Percentiles rank a stretch among this genome's conserved stretches.
phyloP scores from a whole-genome alignment of 2,329 filamentous ascomycete genomes.

The Colletotrichum liriopes region DNA sequence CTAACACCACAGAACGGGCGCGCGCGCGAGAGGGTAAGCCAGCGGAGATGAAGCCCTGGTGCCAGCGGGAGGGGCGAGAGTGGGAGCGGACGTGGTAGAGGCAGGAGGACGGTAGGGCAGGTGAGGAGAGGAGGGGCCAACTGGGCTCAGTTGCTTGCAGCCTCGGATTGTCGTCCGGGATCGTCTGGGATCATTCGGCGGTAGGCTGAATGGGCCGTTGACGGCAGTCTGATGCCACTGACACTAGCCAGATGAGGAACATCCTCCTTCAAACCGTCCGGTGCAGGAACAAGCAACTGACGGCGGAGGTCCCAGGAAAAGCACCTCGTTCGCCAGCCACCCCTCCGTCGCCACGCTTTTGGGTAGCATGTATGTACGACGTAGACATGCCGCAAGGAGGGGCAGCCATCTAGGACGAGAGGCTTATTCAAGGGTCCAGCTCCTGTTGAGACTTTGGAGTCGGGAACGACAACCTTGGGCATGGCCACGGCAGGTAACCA shows the following conservation, averaged over 20 bases:
- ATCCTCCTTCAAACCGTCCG: slow-evolving; percentile 20
- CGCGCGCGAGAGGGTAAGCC: background rate
- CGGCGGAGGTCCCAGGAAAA: slow-evolving; percentile 16
- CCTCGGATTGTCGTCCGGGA: slow-evolving; percentile 38
- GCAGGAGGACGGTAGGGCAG: background rate
- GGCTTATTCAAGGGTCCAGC: slow-evolving; percentile 32
- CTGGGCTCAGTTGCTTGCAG: slow-evolving; percentile 32
- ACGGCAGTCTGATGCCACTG: slow-evolving; percentile 39
- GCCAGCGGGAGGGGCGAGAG: background rate
- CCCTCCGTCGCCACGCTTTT: slow-evolving; percentile 43
- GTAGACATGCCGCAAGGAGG: slow-evolving; percentile 36
- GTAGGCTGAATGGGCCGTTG: slow-evolving; percentile 37
- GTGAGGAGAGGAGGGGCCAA: slow-evolving; percentile 8
- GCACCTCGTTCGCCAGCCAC: slow-evolving; percentile 32
- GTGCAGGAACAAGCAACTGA: slow-evolving; percentile 24
- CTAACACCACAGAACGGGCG: slow-evolving; percentile 24
- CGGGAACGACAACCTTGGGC: background rate
- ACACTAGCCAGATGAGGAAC: slow-evolving; percentile 39
- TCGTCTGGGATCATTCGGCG: slow-evolving; percentile 25
- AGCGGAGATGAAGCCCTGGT: background rate
- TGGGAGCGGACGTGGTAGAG: background rate
- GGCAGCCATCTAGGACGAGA: slow-evolving; percentile 19
- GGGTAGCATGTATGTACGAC: slow-evolving; percentile 37
- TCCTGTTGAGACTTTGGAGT: background rate
- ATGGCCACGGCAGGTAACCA: background rate